A percentile compares a stretch with the other conserved stretches of the same genome.
phyloP scores from a whole-genome alignment of 176 grass and related monocot species.

The Phyllostachys edulis region DNA sequence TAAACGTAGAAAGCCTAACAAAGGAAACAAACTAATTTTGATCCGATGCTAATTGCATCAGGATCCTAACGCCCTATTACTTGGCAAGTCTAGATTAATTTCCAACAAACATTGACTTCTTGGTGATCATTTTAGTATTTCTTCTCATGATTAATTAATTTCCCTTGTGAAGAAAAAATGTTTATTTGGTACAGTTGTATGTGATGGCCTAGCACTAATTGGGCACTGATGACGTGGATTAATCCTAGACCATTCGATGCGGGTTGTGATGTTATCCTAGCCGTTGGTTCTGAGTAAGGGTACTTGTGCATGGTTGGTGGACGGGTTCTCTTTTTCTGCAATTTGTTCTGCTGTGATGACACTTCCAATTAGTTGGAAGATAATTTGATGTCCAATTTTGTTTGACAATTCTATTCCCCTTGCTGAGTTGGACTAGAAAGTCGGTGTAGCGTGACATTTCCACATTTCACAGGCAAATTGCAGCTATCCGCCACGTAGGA shows the following conservation, averaged over 20 bases:
- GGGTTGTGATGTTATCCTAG: constrained; percentile 32
- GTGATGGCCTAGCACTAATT: constrained; percentile 11
- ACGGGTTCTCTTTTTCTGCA: not conserved
- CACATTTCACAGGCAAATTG: constrained; percentile 32
- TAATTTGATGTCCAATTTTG: not conserved
- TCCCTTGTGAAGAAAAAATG: not conserved
- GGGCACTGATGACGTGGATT: not conserved
- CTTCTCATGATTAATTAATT: not conserved
- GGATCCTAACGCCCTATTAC: too few relatives aligned
- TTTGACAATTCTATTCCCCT: not conserved
- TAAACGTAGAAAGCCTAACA: too few relatives aligned
- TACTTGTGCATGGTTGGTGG: not conserved
- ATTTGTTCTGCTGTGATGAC: not conserved
- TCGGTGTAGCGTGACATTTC: constrained; percentile 32
- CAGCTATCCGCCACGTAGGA: constrained; percentile 40
- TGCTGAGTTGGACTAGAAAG: constrained; percentile 32
- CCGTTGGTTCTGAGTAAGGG: constrained; percentile 27
- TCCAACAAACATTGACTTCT: constrained; percentile 33
- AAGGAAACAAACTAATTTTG: too few relatives aligned
- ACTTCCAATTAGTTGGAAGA: not conserved
- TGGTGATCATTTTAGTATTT: not conserved
- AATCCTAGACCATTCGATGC: not conserved
- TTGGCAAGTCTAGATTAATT: too few relatives aligned
- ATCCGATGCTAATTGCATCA: too few relatives aligned
- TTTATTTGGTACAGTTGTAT: constrained; percentile 13